Percentiles rank a stretch among this genome's conserved stretches.
Conservation (phyloP, 208 protist genomes). For the Porcisia deanei region DNA sequence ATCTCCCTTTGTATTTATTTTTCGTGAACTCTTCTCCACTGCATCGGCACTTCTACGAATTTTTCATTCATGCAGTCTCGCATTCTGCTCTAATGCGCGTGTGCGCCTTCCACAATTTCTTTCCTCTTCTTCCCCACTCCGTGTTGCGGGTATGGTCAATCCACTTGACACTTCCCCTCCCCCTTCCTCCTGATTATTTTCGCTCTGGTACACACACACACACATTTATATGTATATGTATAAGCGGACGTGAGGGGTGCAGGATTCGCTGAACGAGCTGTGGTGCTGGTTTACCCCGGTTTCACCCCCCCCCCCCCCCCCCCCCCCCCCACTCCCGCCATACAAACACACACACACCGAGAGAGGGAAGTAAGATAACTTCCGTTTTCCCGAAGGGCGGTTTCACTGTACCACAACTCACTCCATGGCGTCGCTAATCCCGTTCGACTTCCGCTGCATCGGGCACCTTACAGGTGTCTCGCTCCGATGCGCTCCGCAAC, state of each 20-base stretch:
- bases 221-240: not conserved
- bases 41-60: not conserved
- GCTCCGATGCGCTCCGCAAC: constrained; percentile 27
- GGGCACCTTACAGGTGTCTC: constrained; percentile 28
- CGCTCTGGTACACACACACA: not conserved
- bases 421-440: constrained; percentile 27
- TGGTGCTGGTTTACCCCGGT: not conserved
- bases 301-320: not conserved
- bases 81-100: not conserved
- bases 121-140: not conserved
- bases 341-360: not conserved
- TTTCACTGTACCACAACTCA: not conserved
- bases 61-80: not conserved
- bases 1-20: not conserved
- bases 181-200: not conserved
- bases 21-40: not conserved
- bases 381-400: not conserved
- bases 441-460: constrained; percentile 32
- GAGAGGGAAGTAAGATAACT: too few species aligned
- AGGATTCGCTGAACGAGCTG: not conserved
- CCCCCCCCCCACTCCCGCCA: not conserved
- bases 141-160: not conserved
- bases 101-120: not conserved
- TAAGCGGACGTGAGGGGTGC: not conserved
- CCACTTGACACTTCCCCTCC: not conserved